These are phyloP conservation scores for Phytopythium cucurbitacearum DNA, from an alignment of 352 stramenopile species.

Conservation along the genomic window DNA sequence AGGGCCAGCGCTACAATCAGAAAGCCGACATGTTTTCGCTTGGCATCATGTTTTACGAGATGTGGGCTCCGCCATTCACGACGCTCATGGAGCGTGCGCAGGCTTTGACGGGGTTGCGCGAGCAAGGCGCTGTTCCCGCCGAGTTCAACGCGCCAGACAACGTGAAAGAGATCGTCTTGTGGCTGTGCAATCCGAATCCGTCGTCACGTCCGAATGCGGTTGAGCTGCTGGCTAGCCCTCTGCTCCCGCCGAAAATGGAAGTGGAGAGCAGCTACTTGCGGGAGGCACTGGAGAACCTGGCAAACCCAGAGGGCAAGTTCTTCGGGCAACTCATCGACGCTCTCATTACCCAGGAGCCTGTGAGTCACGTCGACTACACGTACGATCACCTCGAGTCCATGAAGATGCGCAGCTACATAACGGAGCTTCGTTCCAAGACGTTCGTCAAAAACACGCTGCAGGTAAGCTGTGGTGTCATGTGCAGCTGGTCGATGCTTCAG, in stretches of 20 bases:
- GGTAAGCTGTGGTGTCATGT: constrained; percentile 16
- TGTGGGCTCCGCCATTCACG: constrained; percentile 91
- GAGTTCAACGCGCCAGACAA: constrained; percentile 63
- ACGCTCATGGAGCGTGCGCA: constrained; percentile 89
- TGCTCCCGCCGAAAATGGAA: constrained; percentile 81
- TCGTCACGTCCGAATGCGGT: constrained; percentile 61
- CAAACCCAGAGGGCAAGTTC: constrained; percentile 88
- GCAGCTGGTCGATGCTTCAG: constrained; percentile 2
- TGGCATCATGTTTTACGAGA: constrained; percentile 95
- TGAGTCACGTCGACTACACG: constrained; percentile 83
- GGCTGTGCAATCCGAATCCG: constrained; percentile 81
- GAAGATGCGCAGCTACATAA: constrained; percentile 67
- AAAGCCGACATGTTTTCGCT: constrained; percentile 95
- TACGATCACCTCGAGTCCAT: constrained; percentile 81
- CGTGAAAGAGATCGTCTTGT: constrained; percentile 86
- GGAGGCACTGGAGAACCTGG: constrained; percentile 79
- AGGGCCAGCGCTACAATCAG: constrained; percentile 86
- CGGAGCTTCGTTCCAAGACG: constrained; percentile 57
- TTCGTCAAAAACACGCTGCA: constrained; percentile 67
- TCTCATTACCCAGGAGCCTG: constrained; percentile 65
- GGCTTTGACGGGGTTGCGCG: constrained; percentile 67
- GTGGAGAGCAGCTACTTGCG: constrained; percentile 79
- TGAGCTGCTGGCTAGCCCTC: constrained; percentile 58
- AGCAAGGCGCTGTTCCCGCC: constrained; percentile 55
- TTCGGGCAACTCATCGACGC: constrained; percentile 84